A percentile compares a stretch with the other conserved stretches of the same genome.
These are phyloP conservation scores for Trichophyton verrucosum DNA, from an alignment of 2,329 filamentous ascomycete genomes.

Conservation along the genomic window DNA sequence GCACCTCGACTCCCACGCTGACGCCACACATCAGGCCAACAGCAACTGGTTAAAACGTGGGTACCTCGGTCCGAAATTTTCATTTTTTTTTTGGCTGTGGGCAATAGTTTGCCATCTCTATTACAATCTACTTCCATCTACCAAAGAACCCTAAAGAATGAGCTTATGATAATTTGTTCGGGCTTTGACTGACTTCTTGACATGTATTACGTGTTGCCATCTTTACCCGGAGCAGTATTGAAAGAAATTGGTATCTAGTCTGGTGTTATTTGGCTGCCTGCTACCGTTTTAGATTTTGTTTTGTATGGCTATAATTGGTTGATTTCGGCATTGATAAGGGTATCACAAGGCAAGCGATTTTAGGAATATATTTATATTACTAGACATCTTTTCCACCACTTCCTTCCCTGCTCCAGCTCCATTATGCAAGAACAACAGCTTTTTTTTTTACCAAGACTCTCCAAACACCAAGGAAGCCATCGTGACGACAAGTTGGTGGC, in stretches of 20 bases:
- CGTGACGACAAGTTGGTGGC: not conserved
- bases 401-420: not conserved
- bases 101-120: not conserved
- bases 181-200: not conserved
- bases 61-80: too few species aligned
- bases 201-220: not conserved
- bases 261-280: not conserved
- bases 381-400: not conserved
- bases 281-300: not conserved
- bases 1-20: slow-evolving; percentile 23
- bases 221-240: not conserved
- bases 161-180: not conserved
- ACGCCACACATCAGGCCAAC: not conserved
- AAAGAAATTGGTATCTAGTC: not conserved
- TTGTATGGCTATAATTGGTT: not conserved
- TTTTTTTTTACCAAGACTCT: not conserved
- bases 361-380: not conserved
- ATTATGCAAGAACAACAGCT: not conserved
- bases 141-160: not conserved
- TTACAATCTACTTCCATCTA: not conserved
- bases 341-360: not conserved
- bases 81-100: not conserved
- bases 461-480: not conserved
- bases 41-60: not conserved
- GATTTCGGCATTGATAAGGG: not conserved